phyloP scores from a whole-genome alignment of 2,329 filamentous ascomycete species.

The Alternaria sp. region DNA sequence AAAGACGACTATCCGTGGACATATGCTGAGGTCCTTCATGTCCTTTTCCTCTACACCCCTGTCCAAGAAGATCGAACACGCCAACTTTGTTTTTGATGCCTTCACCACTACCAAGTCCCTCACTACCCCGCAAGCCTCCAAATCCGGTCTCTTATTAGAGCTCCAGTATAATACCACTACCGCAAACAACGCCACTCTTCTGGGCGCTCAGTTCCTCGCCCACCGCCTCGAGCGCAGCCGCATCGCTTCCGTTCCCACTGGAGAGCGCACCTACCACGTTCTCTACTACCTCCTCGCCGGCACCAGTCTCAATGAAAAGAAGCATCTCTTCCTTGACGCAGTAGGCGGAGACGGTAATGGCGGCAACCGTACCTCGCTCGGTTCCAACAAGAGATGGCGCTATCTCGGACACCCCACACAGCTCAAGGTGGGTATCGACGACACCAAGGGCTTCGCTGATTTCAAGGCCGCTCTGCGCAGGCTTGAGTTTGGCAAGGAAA shows the following conservation, averaged over 20 bases:
- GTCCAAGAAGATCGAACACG: slow-evolving; percentile 90
- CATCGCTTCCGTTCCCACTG: slow-evolving; percentile 89
- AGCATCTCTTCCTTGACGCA: slow-evolving; percentile 75
- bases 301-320: slow-evolving; percentile 88
- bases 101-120: slow-evolving; percentile 97
- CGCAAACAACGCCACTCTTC: slow-evolving; percentile 82
- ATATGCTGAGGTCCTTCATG: slow-evolving; percentile 84
- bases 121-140: slow-evolving; percentile 93
- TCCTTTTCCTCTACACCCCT: slow-evolving; percentile 91
- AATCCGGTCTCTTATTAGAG: slow-evolving; percentile 94
- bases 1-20: slow-evolving; percentile 92
- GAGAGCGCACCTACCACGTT: slow-evolving; percentile 95
- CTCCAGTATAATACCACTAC: slow-evolving; percentile 94
- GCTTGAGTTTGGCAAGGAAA: slow-evolving; percentile 89
- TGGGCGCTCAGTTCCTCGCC: slow-evolving; percentile 93
- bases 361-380: slow-evolving; percentile 63
- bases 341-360: slow-evolving; percentile 58
- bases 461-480: slow-evolving; percentile 97
- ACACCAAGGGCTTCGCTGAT: slow-evolving; percentile 92
- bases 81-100: slow-evolving; percentile 93
- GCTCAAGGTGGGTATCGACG: slow-evolving; percentile 95
- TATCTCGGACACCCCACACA: slow-evolving; percentile 97
- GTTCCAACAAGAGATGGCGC: slow-evolving; percentile 84
- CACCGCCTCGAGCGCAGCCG: slow-evolving; percentile 92
- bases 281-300: slow-evolving; percentile 95